These are phyloP conservation scores for Chaetothyriales sp. DNA, from an alignment of 2,329 filamentous ascomycete species.

Conservation along the genomic window DNA sequence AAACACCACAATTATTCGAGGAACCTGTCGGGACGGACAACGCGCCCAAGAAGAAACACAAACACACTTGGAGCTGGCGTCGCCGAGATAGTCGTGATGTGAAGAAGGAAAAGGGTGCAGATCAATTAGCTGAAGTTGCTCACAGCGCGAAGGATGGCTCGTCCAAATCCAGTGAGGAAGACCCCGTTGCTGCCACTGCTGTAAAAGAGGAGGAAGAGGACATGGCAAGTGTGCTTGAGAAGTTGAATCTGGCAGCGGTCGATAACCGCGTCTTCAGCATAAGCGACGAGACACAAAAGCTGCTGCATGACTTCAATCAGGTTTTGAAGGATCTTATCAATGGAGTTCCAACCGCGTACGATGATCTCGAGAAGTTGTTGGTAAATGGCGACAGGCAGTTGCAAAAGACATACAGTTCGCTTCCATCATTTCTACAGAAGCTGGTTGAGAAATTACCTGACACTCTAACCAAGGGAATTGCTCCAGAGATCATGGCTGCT, in stretches of 20 bases:
- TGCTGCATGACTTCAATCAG: conserved; percentile 70
- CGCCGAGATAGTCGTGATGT: conserved; percentile 23
- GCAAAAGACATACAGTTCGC: conserved; percentile 47
- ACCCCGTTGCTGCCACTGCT: conserved; percentile 27
- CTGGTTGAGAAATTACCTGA: conserved; percentile 70
- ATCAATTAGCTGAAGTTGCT: conserved; percentile 18
- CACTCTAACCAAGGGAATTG: conserved; percentile 61
- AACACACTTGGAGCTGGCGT: conserved; percentile 25
- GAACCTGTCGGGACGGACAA: conserved; percentile 17
- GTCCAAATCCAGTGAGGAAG: conserved; percentile 22
- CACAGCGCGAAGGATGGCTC: conserved; percentile 18
- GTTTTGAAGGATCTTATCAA: conserved; percentile 85
- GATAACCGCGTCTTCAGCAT: conserved; percentile 78
- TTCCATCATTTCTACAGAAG: conserved; percentile 70
- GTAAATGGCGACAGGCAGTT: conserved; percentile 49
- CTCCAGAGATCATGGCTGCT: conserved; percentile 66
- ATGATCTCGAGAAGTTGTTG: conserved; percentile 62
- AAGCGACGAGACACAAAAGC: conserved; percentile 66
- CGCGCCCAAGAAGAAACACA: conserved; percentile 6
- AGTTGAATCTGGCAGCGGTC: conserved; percentile 65
- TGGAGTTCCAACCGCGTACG: conserved; percentile 83
- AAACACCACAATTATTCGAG: conserved; percentile 29
- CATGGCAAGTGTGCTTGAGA: conserved; percentile 62
- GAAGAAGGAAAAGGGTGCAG: conserved; percentile 16
- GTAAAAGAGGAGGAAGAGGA: conserved; percentile 52